Evolutionary conservation across 305 asterid species (phyloP).

Genomic region (Solanum hybrid): DNA sequence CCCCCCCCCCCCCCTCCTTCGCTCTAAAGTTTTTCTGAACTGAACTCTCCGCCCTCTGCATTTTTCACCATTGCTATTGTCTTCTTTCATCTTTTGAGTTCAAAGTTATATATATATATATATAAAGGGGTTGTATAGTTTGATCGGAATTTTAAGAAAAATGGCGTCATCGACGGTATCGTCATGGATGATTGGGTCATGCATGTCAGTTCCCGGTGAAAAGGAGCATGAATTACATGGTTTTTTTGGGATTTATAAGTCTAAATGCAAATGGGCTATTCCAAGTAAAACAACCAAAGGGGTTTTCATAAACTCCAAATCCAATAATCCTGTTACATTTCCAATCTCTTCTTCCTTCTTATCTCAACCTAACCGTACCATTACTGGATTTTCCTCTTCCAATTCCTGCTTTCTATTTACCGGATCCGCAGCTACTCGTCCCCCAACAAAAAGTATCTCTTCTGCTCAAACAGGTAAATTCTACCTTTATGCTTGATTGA

Average conservation of each 20-base stretch:
- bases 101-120: not conserved
- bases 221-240: constrained; percentile 25
- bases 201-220: constrained; percentile 61
- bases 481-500: not conserved
- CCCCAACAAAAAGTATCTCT: constrained; percentile 14
- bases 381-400: constrained; percentile 18
- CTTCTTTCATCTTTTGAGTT: not conserved
- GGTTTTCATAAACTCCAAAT: constrained; percentile 32
- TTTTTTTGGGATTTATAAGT: constrained; percentile 25
- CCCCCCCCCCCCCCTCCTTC: not conserved
- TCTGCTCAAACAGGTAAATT: constrained; percentile 43
- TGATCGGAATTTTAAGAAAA: not conserved
- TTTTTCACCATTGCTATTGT: not conserved
- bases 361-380: not conserved
- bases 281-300: constrained; percentile 12
- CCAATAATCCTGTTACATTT: not conserved
- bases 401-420: constrained; percentile 21
- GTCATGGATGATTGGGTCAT: constrained; percentile 37
- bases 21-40: not conserved
- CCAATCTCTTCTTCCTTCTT: not conserved
- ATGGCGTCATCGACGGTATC: constrained; percentile 26
- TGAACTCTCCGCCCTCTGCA: constrained; percentile 9
- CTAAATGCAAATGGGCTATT: constrained; percentile 27
- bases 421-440: constrained; percentile 30
- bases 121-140: not conserved